These are phyloP conservation scores for Thermothelomyces thermophilus DNA, from an alignment of 2,329 filamentous ascomycete species.

Conservation along the genomic window DNA sequence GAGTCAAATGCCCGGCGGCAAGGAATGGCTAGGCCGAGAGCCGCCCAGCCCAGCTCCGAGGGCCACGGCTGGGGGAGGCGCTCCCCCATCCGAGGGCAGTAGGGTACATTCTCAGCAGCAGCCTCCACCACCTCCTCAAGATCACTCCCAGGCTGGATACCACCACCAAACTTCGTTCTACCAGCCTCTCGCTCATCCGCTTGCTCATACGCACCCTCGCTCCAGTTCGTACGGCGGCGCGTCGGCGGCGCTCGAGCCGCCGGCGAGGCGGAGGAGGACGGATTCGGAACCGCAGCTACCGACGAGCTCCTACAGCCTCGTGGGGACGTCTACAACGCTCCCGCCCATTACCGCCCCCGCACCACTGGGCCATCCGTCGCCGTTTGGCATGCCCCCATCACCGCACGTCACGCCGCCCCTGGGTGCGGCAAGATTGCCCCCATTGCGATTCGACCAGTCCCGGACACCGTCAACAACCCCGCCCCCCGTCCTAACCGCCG, in stretches of 20 bases:
- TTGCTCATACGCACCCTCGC: slow-evolving; percentile 22
- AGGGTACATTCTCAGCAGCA: slow-evolving; percentile 23
- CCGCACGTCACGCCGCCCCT: slow-evolving; percentile 35
- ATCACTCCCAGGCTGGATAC: slow-evolving; percentile 19
- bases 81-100: slow-evolving; percentile 34
- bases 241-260: slow-evolving; percentile 39
- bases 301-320: slow-evolving; percentile 35
- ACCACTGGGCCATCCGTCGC: slow-evolving; percentile 25
- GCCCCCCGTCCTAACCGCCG: slow-evolving; percentile 14
- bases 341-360: slow-evolving; percentile 37
- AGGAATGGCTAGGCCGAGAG: slow-evolving; percentile 43
- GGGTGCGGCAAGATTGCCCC: slow-evolving; percentile 41
- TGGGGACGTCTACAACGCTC: slow-evolving; percentile 32
- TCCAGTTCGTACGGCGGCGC: slow-evolving; percentile 30
- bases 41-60: slow-evolving; percentile 17
- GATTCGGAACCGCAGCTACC: slow-evolving; percentile 41
- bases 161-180: slow-evolving; percentile 26
- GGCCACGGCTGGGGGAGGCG: slow-evolving; percentile 28
- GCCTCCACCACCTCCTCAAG: neutral
- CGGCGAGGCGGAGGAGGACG: slow-evolving; percentile 41
- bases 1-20: slow-evolving; percentile 50
- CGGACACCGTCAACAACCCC: slow-evolving; percentile 25
- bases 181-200: slow-evolving; percentile 25
- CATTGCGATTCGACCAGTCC: slow-evolving; percentile 41
- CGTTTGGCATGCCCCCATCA: slow-evolving; percentile 29